These are phyloP conservation scores for Babesia ovata DNA, from an alignment of 169 alveolate species.

Conservation along the genomic window DNA sequence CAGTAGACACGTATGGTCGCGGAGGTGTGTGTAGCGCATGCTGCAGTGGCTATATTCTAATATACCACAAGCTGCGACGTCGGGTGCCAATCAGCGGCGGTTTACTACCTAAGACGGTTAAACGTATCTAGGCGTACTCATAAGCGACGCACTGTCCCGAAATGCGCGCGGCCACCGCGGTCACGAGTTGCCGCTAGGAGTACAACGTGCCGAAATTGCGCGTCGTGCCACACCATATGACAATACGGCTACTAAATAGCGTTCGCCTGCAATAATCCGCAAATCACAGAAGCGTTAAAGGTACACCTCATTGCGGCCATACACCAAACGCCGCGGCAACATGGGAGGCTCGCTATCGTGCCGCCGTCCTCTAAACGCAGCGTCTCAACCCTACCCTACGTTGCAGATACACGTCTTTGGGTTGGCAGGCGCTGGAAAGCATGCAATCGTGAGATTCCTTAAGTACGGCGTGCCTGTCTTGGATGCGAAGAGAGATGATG, in stretches of 20 bases:
- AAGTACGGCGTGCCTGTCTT: slow-evolving; percentile 6
- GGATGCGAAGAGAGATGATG: slow-evolving; percentile 5
- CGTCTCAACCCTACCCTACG: not conserved
- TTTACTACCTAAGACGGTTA: too few species aligned
- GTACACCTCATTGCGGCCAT: too few species aligned
- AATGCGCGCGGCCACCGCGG: not conserved
- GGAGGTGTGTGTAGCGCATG: too few species aligned
- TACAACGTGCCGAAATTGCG: not conserved
- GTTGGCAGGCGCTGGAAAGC: slow-evolving; percentile 7
- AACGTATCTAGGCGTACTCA: too few species aligned
- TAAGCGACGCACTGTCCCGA: not conserved
- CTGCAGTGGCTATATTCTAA: too few species aligned
- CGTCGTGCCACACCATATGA: too few species aligned
- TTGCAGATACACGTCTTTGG: slow-evolving; percentile 23
- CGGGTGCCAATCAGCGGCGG: too few species aligned
- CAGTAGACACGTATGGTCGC: too few species aligned
- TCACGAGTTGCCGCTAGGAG: not conserved
- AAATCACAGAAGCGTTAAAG: too few species aligned
- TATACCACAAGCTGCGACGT: too few species aligned
- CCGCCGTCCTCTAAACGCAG: not conserved
- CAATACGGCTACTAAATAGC: too few species aligned
- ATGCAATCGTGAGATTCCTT: slow-evolving; percentile 6
- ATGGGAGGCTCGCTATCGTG: slow-evolving; percentile 42
- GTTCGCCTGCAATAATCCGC: too few species aligned
- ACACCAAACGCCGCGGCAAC: not conserved